A percentile compares a stretch with the other conserved stretches of the same genome.
Evolutionary conservation across 306 rosid genomes (phyloP).

Genomic region (Chamaecrista fasciculata): DNA sequence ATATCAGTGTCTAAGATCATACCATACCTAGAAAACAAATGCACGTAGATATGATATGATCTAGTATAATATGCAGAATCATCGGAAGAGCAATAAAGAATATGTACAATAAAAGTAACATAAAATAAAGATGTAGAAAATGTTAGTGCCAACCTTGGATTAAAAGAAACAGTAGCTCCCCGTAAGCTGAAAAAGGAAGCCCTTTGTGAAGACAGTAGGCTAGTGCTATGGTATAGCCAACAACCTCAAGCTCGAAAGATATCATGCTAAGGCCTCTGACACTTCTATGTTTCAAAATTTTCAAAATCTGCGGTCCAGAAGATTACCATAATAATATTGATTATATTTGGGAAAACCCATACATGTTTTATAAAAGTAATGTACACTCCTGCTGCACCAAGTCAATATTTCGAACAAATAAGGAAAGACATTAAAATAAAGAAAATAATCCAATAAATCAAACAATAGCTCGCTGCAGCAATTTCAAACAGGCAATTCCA

Average conservation of each 20-base stretch:
- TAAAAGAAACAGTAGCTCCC: constrained; percentile 83
- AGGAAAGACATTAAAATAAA: neutral
- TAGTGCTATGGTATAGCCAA: constrained; percentile 81
- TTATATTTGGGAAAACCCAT: neutral
- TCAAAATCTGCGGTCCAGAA: constrained; percentile 60
- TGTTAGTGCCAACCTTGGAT: constrained; percentile 62
- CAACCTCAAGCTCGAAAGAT: constrained; percentile 82
- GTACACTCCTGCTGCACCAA: neutral
- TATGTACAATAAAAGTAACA: neutral
- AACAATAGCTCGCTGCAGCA: neutral
- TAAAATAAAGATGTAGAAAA: neutral
- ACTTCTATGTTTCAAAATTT: constrained; percentile 66
- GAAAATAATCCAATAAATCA: neutral
- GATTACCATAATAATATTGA: neutral
- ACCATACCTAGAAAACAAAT: neutral
- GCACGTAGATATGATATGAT: neutral
- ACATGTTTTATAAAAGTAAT: neutral
- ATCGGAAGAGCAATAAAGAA: constrained; percentile 7
- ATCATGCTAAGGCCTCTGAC: constrained; percentile 84
- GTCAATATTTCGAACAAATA: neutral
- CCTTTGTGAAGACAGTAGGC: constrained; percentile 93
- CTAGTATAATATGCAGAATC: neutral
- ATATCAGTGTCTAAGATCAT: neutral
- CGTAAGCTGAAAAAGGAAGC: constrained; percentile 92
- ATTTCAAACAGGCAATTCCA: neutral